Percentiles rank a stretch among this genome's conserved stretches.
Evolutionary conservation across 2,329 filamentous ascomycete genomes (phyloP).

Genomic region (Chaetomium sp.): DNA sequence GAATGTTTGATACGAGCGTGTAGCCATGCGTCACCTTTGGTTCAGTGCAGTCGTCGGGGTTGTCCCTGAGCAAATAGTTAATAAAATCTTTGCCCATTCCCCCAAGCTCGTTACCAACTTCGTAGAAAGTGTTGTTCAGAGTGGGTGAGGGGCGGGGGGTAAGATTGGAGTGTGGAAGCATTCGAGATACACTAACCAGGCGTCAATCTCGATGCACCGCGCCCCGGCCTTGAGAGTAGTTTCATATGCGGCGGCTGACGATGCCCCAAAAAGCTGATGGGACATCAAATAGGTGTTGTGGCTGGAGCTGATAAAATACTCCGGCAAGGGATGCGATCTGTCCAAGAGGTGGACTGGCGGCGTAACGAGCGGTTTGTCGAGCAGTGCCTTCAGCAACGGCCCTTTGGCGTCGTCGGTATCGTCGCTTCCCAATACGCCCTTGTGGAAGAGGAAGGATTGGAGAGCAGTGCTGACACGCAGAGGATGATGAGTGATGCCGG

Average conservation of each 20-base stretch:
- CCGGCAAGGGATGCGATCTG: slow-evolving; percentile 56
- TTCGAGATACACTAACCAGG: neutral
- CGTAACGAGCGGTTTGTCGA: neutral
- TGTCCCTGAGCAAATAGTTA: neutral
- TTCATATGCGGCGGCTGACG: slow-evolving; percentile 65
- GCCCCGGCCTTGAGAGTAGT: neutral
- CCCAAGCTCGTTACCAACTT: neutral
- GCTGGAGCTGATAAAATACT: slow-evolving; percentile 73
- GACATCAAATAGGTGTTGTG: slow-evolving; percentile 74
- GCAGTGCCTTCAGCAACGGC: neutral
- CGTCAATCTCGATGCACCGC: neutral
- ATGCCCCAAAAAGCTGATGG: slow-evolving; percentile 68
- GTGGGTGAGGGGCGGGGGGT: neutral
- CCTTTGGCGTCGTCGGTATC: neutral
- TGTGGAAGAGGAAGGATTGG: neutral
- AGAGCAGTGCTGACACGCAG: neutral
- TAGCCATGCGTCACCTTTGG: neutral
- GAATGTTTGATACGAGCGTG: neutral
- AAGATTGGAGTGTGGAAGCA: neutral
- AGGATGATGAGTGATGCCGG: neutral
- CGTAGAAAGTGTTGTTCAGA: neutral
- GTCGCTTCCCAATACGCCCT: neutral
- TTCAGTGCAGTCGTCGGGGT: neutral
- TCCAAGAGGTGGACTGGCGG: slow-evolving; percentile 20
- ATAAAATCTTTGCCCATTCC: neutral